phyloP scores from a whole-genome alignment of 2,329 filamentous ascomycete genomes.

The Dothiorella sarmentorum region DNA sequence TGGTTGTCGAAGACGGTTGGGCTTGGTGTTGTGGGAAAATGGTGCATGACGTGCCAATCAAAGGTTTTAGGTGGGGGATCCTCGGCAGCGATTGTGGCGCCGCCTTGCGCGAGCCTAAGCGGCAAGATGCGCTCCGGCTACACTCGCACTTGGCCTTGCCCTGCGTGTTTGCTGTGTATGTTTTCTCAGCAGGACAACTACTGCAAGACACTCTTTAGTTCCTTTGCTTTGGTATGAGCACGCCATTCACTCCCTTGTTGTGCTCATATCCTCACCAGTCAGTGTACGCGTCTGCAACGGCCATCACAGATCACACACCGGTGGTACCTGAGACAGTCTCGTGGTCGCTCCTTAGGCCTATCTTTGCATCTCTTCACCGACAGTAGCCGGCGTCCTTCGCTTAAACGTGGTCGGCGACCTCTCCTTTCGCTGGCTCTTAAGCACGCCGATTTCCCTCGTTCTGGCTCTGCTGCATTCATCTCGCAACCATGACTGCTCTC shows the following conservation, averaged over 20 bases:
- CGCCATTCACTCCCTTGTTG: background rate
- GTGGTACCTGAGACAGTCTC: slow-evolving; percentile 15
- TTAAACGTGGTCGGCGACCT: slow-evolving; percentile 12
- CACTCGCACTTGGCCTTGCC: background rate
- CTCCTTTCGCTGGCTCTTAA: slow-evolving; percentile 1
- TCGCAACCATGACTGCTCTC: slow-evolving; percentile 14
- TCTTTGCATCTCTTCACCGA: slow-evolving; percentile 3
- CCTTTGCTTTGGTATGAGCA: slow-evolving; percentile 1
- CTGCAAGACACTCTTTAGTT: background rate
- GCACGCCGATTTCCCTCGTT: background rate
- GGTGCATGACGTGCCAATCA: slow-evolving; percentile 10
- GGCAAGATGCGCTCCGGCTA: background rate
- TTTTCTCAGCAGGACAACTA: background rate
- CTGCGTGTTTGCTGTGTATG: background rate
- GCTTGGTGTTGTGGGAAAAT: background rate
- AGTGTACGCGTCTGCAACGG: slow-evolving; percentile 6
- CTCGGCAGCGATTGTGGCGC: background rate
- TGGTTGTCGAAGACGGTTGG: background rate
- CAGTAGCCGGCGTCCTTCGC: slow-evolving; percentile 13
- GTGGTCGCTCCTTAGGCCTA: slow-evolving; percentile 4
- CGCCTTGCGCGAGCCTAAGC: background rate
- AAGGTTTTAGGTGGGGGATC: slow-evolving; percentile 4
- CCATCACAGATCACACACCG: slow-evolving; percentile 7
- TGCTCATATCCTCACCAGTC: slow-evolving; percentile 12
- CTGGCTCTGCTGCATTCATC: background rate